These are phyloP conservation scores for Mortierella sp. DNA, from an alignment of 371 early-diverging fungal genomes.

Conservation along the genomic window DNA sequence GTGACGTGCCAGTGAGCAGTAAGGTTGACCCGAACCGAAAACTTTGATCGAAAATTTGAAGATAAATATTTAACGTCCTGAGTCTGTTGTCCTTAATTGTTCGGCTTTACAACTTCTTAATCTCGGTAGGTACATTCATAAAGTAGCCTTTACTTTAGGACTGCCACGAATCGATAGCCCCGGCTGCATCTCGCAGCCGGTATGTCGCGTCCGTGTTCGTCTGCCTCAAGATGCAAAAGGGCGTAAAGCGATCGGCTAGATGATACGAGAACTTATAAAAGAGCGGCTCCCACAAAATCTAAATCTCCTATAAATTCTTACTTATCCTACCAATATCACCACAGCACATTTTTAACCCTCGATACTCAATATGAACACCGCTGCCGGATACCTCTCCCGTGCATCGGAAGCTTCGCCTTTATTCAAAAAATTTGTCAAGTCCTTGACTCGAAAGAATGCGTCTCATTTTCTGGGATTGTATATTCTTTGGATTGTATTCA, in stretches of 20 bases:
- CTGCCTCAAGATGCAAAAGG: too few relatives aligned
- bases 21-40: conserved; percentile 1
- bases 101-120: too few relatives aligned
- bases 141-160: too few relatives aligned
- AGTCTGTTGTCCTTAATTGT: neutral
- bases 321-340: neutral
- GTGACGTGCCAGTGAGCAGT: neutral
- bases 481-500: conserved; percentile 40
- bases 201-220: too few relatives aligned
- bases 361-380: conserved; percentile 22
- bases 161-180: too few relatives aligned
- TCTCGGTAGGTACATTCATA: too few relatives aligned
- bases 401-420: conserved; percentile 22
- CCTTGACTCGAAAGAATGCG: conserved; percentile 31
- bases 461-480: conserved; percentile 26
- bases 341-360: neutral
- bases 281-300: neutral
- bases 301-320: neutral
- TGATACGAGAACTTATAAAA: neutral
- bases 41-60: neutral
- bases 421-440: conserved; percentile 20
- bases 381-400: conserved; percentile 12
- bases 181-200: too few relatives aligned
- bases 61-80: neutral
- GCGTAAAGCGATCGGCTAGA: neutral